Conservation (phyloP, 2,329 filamentous ascomycete genomes). For the Rhytidhysteron rufulum region DNA sequence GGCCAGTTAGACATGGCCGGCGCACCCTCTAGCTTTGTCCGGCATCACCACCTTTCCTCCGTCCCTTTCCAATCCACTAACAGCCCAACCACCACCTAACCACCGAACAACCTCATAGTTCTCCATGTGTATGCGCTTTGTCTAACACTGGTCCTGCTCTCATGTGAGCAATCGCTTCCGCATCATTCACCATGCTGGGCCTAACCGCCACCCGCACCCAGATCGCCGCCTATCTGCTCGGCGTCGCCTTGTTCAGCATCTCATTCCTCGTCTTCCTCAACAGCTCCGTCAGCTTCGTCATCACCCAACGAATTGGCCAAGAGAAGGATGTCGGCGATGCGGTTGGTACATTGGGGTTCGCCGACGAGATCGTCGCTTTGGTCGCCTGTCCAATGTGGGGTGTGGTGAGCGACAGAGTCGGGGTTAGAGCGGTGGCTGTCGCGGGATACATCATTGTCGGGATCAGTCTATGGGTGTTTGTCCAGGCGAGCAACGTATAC, state of each 20-base stretch:
- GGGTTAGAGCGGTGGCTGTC: slow-evolving; percentile 62
- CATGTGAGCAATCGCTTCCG: not conserved
- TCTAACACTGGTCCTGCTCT: not conserved
- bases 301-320: slow-evolving; percentile 76
- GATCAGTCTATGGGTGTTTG: slow-evolving; percentile 71
- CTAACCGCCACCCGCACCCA: slow-evolving; percentile 58
- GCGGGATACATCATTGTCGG: slow-evolving; percentile 81
- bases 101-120: not conserved
- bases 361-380: slow-evolving; percentile 76
- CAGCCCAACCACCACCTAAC: not conserved
- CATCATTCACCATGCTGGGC: slow-evolving; percentile 26
- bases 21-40: no score
- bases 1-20: no score
- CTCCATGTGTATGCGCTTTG: not conserved
- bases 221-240: slow-evolving; percentile 69
- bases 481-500: slow-evolving; percentile 83
- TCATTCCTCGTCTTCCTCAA: slow-evolving; percentile 89
- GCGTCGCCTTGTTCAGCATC: slow-evolving; percentile 81
- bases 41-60: no score
- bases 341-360: slow-evolving; percentile 80
- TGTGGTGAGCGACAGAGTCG: slow-evolving; percentile 70
- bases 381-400: slow-evolving; percentile 80
- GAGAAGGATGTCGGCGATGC: slow-evolving; percentile 72
- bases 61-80: no score
- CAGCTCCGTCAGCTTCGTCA: slow-evolving; percentile 77